phyloP scores from a whole-genome alignment of 805 yeast genomes.

The Yamadazyma phyllophila region DNA sequence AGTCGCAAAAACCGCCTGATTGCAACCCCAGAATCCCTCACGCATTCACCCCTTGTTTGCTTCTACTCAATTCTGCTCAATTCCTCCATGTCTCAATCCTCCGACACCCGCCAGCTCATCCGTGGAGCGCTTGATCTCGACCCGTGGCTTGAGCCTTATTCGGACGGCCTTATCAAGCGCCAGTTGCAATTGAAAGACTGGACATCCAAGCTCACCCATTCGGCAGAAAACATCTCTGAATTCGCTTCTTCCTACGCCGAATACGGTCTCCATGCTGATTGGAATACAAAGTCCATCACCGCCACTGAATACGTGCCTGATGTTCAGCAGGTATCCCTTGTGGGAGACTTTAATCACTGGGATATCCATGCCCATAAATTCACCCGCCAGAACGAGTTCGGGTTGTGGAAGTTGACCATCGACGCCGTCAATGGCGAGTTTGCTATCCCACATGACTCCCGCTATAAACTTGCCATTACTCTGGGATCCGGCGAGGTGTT shows the following conservation, averaged over 20 bases:
- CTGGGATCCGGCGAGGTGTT: slow-evolving; percentile 66
- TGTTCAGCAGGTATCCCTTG: slow-evolving; percentile 69
- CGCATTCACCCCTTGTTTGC: too few species aligned
- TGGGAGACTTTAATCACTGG: slow-evolving; percentile 95
- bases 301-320: slow-evolving; percentile 91
- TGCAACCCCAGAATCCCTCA: too few species aligned
- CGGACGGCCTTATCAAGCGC: slow-evolving; percentile 65
- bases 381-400: slow-evolving; percentile 57
- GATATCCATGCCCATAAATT: slow-evolving; percentile 53
- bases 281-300: slow-evolving; percentile 48
- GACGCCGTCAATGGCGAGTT: slow-evolving; percentile 55
- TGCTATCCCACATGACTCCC: slow-evolving; percentile 79
- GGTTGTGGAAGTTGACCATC: slow-evolving; percentile 64
- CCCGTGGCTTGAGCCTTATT: slow-evolving; percentile 83
- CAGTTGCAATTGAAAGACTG: slow-evolving; percentile 64
- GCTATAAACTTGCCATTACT: slow-evolving; percentile 66
- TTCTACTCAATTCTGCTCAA: too few species aligned
- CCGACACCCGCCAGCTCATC: slow-evolving; percentile 19
- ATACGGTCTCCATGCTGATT: slow-evolving; percentile 73
- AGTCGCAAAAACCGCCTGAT: too few species aligned
- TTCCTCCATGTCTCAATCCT: too few species aligned
- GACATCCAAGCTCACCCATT: slow-evolving; percentile 57
- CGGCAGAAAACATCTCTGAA: slow-evolving; percentile 40
- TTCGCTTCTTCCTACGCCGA: slow-evolving; percentile 75
- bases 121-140: slow-evolving; percentile 70